A percentile compares a stretch with the other conserved stretches of the same genome.
Evolutionary conservation across 257 asterid species (phyloP).

Genomic region (Avicennia marina): DNA sequence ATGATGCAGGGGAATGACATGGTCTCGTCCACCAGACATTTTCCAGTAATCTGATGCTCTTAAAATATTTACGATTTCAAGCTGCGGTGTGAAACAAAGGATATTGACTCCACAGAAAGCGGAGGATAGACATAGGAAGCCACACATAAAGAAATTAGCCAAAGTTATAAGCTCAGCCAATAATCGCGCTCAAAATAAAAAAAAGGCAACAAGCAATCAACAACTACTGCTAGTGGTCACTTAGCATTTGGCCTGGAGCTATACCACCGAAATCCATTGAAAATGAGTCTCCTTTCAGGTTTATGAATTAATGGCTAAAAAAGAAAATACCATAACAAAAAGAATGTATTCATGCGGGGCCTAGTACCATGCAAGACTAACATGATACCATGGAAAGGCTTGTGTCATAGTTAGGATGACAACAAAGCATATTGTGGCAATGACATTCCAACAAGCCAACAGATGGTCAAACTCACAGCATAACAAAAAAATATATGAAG

Average conservation of each 20-base stretch:
- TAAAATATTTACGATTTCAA: slow-evolving; percentile 58
- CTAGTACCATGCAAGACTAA: too few relatives aligned
- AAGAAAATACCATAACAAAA: too few relatives aligned
- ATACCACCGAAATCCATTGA: neutral
- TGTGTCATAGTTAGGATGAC: too few relatives aligned
- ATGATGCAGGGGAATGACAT: slow-evolving; percentile 87
- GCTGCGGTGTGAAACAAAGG: slow-evolving; percentile 34
- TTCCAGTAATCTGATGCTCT: slow-evolving; percentile 63
- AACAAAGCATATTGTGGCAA: too few relatives aligned
- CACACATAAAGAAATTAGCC: neutral
- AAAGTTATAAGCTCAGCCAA: neutral
- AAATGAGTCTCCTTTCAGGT: neutral
- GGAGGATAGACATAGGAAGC: neutral
- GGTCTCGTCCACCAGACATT: slow-evolving; percentile 79
- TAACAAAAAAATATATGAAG: too few relatives aligned
- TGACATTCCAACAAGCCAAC: too few relatives aligned
- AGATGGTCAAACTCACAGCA: too few relatives aligned
- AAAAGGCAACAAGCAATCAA: neutral
- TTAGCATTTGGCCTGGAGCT: neutral
- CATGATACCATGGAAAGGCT: too few relatives aligned
- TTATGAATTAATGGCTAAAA: too few relatives aligned
- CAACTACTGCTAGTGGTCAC: neutral
- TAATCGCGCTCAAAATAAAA: neutral
- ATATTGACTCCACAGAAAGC: slow-evolving; percentile 17
- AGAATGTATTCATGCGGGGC: too few relatives aligned